Evolutionary conservation across 2,329 filamentous ascomycete genomes (phyloP), one percentile per base, ranked within the genome.

Genomic region (Claviceps humidiphila): DNA sequence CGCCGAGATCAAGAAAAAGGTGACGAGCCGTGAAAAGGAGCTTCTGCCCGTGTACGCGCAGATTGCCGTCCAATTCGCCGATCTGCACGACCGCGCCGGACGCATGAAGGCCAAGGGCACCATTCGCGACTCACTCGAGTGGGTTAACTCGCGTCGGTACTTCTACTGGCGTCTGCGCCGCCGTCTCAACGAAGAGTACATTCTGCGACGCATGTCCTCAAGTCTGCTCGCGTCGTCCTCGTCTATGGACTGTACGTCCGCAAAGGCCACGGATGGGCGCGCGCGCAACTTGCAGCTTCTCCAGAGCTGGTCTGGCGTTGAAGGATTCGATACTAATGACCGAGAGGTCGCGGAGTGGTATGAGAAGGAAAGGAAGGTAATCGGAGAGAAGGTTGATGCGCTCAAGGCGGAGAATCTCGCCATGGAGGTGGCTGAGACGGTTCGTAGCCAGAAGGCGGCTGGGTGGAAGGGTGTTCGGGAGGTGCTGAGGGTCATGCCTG

Each of bases 161-260:
- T 97, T 98, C 78, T 98, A 97, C 85, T 98, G 94, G 93, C 91
- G 93, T 71, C 84, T 96, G 57, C 90, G 94, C 70, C 87, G 93
- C 67, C 83, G 93, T 72, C 78, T 98, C 66, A 97, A 94, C 71
- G 93, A 98, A 74, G 93, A 98, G 74, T 88, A 94, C 70, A 89
- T 98, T 61, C 78, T 98, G 68, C 93, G 90, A 74, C 89, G 89
- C 71, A 88, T 98, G 80, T 75, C 74, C 5, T 64, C 72, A 47
- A 68, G 69, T 50, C 63, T 67, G 53, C 60, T 70, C 14, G 22
- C 49, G 56, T 60, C 47, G 55, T 59, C 61, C 41, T 52, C 63
- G 37, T 56, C 58, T 7, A 54, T 58, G 47, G 60, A 56, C 54
- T 63, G 60, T 58, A 69, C 64, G 47, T 61, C 64, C 16, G 65